Conservation (phyloP, 2,329 filamentous ascomycete genomes). For the Pestalotiopsis sp. region DNA sequence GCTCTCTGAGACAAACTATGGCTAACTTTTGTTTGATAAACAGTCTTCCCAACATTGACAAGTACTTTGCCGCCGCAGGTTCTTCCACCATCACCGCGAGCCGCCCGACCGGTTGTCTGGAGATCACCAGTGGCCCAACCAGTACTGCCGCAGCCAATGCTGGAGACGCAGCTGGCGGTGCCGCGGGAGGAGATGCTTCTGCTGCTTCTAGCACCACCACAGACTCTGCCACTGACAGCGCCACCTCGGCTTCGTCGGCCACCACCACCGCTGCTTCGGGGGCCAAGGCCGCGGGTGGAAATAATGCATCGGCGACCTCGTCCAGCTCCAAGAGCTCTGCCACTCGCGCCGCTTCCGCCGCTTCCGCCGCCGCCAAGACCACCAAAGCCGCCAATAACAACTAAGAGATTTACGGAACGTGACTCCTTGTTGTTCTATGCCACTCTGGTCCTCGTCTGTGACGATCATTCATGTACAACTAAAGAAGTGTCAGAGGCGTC, state of each 20-base stretch:
- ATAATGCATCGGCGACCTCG: background rate
- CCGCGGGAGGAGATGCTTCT: background rate
- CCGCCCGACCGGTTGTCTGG: slow-evolving; percentile 24
- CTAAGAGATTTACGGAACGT: background rate
- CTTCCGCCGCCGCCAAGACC: slow-evolving; percentile 3
- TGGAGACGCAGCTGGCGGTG: background rate
- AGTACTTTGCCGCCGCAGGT: slow-evolving; percentile 25
- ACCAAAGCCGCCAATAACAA: background rate
- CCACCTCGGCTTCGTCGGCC: background rate
- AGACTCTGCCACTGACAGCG: background rate
- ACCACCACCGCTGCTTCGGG: background rate
- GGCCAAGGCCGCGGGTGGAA: background rate
- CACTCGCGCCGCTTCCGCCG: background rate
- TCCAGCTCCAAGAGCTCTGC: background rate
- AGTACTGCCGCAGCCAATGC: background rate
- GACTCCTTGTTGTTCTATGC: too few species aligned
- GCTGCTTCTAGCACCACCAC: background rate
- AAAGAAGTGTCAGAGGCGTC: too few species aligned
- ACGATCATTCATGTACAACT: too few species aligned
- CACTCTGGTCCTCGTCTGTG: too few species aligned
- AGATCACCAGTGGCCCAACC: slow-evolving; percentile 14
- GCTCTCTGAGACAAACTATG: background rate
- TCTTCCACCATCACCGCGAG: slow-evolving; percentile 16
- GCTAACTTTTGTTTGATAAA: background rate
- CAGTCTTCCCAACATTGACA: slow-evolving; percentile 25